Evolutionary conservation across 2,329 filamentous ascomycete genomes (phyloP).

Genomic region (Intubia oerlemansii): DNA sequence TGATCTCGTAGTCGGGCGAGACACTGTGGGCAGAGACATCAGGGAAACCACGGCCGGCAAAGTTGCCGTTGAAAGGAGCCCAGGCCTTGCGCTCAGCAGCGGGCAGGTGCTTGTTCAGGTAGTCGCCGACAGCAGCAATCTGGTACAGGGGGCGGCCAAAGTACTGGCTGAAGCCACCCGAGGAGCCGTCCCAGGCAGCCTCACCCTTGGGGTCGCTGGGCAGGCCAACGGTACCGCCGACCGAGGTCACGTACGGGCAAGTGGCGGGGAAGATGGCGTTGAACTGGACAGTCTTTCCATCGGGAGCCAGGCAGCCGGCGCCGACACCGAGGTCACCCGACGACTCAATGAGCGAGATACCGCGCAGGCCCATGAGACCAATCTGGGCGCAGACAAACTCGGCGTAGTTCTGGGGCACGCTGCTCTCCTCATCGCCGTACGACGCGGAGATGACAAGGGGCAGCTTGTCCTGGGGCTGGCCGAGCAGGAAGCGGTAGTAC

Average conservation of each 20-base stretch:
- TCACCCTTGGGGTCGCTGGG: no score
- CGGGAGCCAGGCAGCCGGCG: conserved; percentile 9
- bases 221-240: conserved; percentile 31
- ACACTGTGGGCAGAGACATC: conserved; percentile 11
- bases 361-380: conserved; percentile 40
- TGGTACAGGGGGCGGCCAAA: conserved; percentile 23
- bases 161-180: conserved; percentile 28
- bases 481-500: conserved; percentile 37
- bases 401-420: conserved; percentile 35
- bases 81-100: conserved; percentile 24
- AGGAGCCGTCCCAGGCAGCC: conserved; percentile 27
- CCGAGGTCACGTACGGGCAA: conserved; percentile 40
- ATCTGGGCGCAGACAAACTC: conserved; percentile 31
- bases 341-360: conserved; percentile 43
- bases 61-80: conserved; percentile 22
- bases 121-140: conserved; percentile 23
- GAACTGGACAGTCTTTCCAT: conserved; percentile 16
- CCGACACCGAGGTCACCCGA: conserved; percentile 32
- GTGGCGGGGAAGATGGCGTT: conserved; percentile 17
- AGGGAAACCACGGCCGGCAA: conserved; percentile 11
- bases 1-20: conserved; percentile 11
- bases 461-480: conserved; percentile 27
- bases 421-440: conserved; percentile 43
- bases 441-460: conserved; percentile 47
- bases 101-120: conserved; percentile 11